Evolutionary conservation across 1,139 yeast genomes (phyloP).

Genomic region (Debaryomyces sp.): DNA sequence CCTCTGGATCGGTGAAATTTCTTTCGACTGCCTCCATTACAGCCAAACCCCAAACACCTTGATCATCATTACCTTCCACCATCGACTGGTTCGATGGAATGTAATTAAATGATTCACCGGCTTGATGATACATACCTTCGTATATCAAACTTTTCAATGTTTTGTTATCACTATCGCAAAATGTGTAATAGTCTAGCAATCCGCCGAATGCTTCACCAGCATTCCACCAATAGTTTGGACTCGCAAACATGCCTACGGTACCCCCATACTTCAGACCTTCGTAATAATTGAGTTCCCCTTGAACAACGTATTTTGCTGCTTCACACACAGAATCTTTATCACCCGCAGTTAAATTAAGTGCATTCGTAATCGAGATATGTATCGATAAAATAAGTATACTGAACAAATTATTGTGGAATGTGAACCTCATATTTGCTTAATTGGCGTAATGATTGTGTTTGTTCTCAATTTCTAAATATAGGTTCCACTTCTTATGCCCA

Average conservation of each 20-base stretch:
- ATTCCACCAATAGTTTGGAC: constrained; percentile 75
- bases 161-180: constrained; percentile 47
- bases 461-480: background rate
- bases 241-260: constrained; percentile 57
- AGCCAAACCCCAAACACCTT: constrained; percentile 70
- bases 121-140: constrained; percentile 52
- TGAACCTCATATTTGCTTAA: background rate
- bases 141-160: constrained; percentile 42
- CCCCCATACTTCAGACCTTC: constrained; percentile 57
- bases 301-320: constrained; percentile 50
- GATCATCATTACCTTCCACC: constrained; percentile 74
- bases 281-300: constrained; percentile 62
- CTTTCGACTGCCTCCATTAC: constrained; percentile 64
- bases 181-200: constrained; percentile 52
- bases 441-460: background rate
- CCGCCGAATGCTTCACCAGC: constrained; percentile 73
- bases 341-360: constrained; percentile 20
- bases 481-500: background rate
- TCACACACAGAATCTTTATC: constrained; percentile 44
- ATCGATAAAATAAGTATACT: background rate
- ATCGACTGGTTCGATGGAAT: constrained; percentile 61
- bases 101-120: constrained; percentile 55
- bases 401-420: background rate
- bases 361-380: background rate
- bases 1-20: constrained; percentile 53